Evolutionary conservation across 495 filamentous ascomycete species (phyloP), one percentile per base, ranked within the genome.

Genomic region (Lasiosphaeria hispida): DNA sequence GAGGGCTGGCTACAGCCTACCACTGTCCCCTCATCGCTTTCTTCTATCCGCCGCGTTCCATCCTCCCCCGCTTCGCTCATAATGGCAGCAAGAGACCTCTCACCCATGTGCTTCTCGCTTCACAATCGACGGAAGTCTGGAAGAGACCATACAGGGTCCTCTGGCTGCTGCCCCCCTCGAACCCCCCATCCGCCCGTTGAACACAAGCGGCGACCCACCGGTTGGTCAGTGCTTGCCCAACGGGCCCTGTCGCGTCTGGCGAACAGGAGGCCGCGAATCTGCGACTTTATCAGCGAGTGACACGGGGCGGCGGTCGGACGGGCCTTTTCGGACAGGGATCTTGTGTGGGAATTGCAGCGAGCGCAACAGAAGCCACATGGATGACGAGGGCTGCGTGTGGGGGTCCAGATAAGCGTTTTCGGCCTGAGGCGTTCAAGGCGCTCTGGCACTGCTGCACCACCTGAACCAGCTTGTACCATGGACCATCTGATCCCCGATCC

Each of bases 331-430:
- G 61, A 62, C 62, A 67, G 58, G 64, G 64, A 45, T 61, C 30
- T 11, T 14, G 62, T 51, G 59, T 62, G 64, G 60, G 49, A 58
- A 48, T 39, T 30, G 43, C 50, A 47, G 49, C 49, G 49, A 43
- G 39, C 48, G 23, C 49, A 58, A 59, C 41, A 37, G 45, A 62
- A 62, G 60, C 67, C 67, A 69, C 67, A 70, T 70, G 67, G 65
- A 59, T 57, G 49, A 64, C 49, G 55, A 64, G 44, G 56, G 58
- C 8, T 13, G 47, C 7, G 52, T 64, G 67, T 67, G 67, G 67
- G 67, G 67, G 67, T 70, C 63, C 64, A 64, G 67, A 70, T 70
- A 70, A 70, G 67, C 43, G 42, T 60, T 70, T 55, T 13, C 35
- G 14, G 61, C 62, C 59, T 67, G 48, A 62, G 62, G 58, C 57